These are phyloP conservation scores for Rubroboletus satanas DNA, from an alignment of 768 basidiomycete genomes.

Conservation along the genomic window DNA sequence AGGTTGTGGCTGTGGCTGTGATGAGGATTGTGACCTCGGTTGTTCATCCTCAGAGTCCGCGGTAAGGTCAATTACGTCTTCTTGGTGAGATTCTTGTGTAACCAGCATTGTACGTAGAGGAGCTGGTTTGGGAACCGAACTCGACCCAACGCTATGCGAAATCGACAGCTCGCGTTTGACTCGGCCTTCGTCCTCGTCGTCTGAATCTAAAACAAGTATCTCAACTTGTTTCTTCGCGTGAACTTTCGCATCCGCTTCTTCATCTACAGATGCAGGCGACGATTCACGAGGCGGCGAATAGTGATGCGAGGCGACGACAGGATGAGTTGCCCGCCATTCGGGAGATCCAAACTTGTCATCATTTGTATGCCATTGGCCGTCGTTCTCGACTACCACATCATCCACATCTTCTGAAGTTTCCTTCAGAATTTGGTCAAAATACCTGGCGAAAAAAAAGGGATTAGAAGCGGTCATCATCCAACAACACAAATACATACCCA, in stretches of 20 bases:
- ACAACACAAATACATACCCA: constrained; percentile 52
- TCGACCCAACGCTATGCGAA: constrained; percentile 49
- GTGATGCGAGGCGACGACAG: constrained; percentile 27
- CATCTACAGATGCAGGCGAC: constrained; percentile 29
- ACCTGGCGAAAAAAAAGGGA: constrained; percentile 45
- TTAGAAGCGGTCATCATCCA: background rate
- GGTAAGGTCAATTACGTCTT: constrained; percentile 81
- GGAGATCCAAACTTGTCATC: constrained; percentile 81
- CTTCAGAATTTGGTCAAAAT: constrained; percentile 81
- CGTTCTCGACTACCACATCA: constrained; percentile 89
- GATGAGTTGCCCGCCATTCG: constrained; percentile 62
- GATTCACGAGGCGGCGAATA: constrained; percentile 29
- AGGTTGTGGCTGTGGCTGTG: constrained; percentile 31
- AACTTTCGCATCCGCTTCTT: constrained; percentile 34
- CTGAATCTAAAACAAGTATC: constrained; percentile 67
- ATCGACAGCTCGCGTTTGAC: constrained; percentile 76
- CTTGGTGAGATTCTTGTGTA: constrained; percentile 32
- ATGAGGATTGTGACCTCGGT: constrained; percentile 24
- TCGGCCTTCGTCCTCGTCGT: constrained; percentile 70
- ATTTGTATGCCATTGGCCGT: constrained; percentile 93
- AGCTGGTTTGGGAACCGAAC: constrained; percentile 28
- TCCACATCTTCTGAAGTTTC: constrained; percentile 76
- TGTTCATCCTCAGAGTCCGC: constrained; percentile 76
- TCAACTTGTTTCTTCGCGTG: constrained; percentile 51
- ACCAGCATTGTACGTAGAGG: constrained; percentile 12